Conservation (phyloP, 345 rosid species). For the Garcia nutans region DNA sequence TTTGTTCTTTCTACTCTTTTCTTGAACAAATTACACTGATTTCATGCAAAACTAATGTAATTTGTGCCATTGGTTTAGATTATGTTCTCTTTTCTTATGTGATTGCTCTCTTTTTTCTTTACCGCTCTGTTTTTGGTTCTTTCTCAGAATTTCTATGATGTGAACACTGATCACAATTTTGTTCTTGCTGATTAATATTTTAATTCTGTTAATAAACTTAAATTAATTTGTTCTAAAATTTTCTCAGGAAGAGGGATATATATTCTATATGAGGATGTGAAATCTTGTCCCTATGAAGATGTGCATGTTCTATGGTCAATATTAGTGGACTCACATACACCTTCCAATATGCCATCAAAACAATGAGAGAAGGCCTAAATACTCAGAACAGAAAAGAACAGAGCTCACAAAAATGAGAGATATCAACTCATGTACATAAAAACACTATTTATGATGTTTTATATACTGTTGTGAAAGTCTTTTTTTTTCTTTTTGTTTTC, state of each 20-base stretch:
- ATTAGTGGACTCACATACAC: slow-evolving; percentile 72
- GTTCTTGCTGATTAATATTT: not conserved
- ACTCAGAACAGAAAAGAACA: not conserved
- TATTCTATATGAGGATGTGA: slow-evolving; percentile 86
- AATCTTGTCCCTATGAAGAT: slow-evolving; percentile 85
- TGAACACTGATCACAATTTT: not conserved
- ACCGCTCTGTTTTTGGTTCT: no score
- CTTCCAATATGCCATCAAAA: slow-evolving; percentile 41
- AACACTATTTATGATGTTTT: slow-evolving; percentile 35
- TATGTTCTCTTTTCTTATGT: no score
- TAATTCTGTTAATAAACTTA: not conserved
- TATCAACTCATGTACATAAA: slow-evolving; percentile 32
- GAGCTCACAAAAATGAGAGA: slow-evolving; percentile 18
- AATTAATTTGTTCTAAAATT: not conserved
- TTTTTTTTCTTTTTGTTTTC: slow-evolving; percentile 8
- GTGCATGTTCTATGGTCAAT: slow-evolving; percentile 90
- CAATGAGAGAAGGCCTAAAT: slow-evolving; percentile 22
- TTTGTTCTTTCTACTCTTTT: not conserved
- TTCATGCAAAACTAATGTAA: no score
- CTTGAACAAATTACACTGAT: not conserved
- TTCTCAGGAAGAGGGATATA: slow-evolving; percentile 75
- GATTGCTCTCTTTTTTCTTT: no score
- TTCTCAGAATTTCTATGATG: not conserved
- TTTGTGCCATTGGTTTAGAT: no score
- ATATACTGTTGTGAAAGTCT: slow-evolving; percentile 1